phyloP scores from a whole-genome alignment of 2,329 filamentous ascomycete species.

The Chrysosporium queenslandicum region DNA sequence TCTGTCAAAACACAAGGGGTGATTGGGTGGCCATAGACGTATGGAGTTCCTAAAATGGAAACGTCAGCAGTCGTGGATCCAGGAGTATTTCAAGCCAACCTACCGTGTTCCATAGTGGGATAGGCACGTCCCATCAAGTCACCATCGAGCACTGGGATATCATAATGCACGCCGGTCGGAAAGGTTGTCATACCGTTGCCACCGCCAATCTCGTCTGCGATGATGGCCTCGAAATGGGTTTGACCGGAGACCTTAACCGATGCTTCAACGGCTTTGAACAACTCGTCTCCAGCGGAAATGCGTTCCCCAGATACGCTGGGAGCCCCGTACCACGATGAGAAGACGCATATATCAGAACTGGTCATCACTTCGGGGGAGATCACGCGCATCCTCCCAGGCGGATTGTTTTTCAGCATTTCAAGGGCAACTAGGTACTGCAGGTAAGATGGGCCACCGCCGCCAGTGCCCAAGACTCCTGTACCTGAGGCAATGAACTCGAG shows the following conservation, averaged over 20 bases:
- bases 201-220: slow-evolving; percentile 28
- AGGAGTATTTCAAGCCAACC: not conserved
- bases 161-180: slow-evolving; percentile 37
- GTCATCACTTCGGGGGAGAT: slow-evolving; percentile 31
- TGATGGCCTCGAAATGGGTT: slow-evolving; percentile 32
- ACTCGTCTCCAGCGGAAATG: slow-evolving; percentile 20
- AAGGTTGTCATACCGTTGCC: slow-evolving; percentile 32
- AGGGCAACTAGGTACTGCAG: slow-evolving; percentile 40
- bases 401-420: slow-evolving; percentile 29
- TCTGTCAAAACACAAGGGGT: slow-evolving; percentile 31
- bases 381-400: slow-evolving; percentile 32
- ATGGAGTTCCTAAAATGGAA: slow-evolving; percentile 31
- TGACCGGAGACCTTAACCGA: slow-evolving; percentile 21
- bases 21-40: slow-evolving; percentile 35
- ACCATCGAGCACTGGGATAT: slow-evolving; percentile 36
- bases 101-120: slow-evolving; percentile 15
- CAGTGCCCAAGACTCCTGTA: slow-evolving; percentile 31
- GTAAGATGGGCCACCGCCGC: slow-evolving; percentile 36
- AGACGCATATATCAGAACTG: slow-evolving; percentile 35
- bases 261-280: slow-evolving; percentile 33
- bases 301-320: slow-evolving; percentile 26
- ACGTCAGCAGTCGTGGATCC: not conserved
- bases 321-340: slow-evolving; percentile 39
- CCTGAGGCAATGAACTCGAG: slow-evolving; percentile 32
- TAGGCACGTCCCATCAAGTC: slow-evolving; percentile 36